Evolutionary conservation across 495 filamentous ascomycete genomes (phyloP), one percentile per base, ranked within the genome.

Genomic region (Friedmanniomyces simplex): DNA sequence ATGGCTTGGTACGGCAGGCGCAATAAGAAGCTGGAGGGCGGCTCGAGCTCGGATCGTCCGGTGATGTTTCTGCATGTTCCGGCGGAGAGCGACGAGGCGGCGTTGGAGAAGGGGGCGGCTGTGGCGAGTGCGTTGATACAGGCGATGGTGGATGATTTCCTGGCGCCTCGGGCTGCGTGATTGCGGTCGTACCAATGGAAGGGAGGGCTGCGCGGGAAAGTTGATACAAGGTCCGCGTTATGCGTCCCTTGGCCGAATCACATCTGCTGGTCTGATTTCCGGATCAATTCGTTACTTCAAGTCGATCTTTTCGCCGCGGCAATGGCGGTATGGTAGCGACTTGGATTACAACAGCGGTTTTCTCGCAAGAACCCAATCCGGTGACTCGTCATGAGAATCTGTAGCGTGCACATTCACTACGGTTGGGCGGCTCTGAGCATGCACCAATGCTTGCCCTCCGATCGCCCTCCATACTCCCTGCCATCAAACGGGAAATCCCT

Each of bases 11-110:
- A 63, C 39, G 68, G 50, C 3, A 72, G 57, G 71, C 81, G 20
- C 68, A 72, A 49, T 76, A 74, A 68, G 71, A 72, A 5, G 73
- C 74, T 21, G 66, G 66, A 55, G n/a, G 55, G 52, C 18, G 64
- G 55, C 1, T 16, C 53, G 16, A 34, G 52, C 6, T 26, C 36
- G 37, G 71, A 75, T 49, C 74, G 74, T 43, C 82, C 79, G 52
- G 82, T 89, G 16, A 67, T 85, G 26, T 95, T 95, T 66, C 70
- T 91, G 54, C 89, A 95, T 66, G 86, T 94, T 1, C 89, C 89
- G 8, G 75, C 76, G 11, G 76, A 81, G 3, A 68, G 74, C 26
- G 73, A 76, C 21, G 73, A 82, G 63, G 72, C 72, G 18, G 75
- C 76, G 60, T 66, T 93, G 16, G 66, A 73, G 39, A 70, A 70